These are phyloP conservation scores for Ustilago sp. DNA, from an alignment of 1,284 basidiomycete species.

Conservation along the genomic window DNA sequence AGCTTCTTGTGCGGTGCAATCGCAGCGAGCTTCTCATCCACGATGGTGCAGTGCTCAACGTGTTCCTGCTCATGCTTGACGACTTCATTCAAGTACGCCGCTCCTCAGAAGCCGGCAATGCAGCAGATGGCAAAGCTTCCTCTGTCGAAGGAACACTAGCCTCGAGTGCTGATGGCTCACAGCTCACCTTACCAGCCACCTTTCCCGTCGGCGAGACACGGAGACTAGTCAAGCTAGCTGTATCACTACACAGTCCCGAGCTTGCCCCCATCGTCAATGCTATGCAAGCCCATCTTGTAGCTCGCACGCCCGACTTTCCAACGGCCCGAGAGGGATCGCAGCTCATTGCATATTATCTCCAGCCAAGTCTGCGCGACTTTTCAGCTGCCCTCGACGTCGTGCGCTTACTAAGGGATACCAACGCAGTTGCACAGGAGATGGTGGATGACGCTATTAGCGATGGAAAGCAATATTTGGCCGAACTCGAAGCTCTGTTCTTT, in stretches of 20 bases:
- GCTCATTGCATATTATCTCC: conserved; percentile 41
- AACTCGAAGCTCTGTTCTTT: conserved; percentile 10
- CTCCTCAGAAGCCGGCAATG: background rate
- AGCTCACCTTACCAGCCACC: conserved; percentile 17
- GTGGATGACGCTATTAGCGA: conserved; percentile 34
- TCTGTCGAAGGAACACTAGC: background rate
- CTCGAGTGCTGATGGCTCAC: background rate
- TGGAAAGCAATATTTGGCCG: conserved; percentile 23
- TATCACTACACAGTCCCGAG: conserved; percentile 26
- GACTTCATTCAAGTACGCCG: conserved; percentile 32
- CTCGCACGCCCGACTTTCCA: conserved; percentile 33
- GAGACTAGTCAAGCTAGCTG: conserved; percentile 26
- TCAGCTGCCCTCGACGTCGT: conserved; percentile 40
- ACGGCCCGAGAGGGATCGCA: conserved; percentile 39
- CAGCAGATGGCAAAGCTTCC: background rate
- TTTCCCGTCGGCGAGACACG: conserved; percentile 41
- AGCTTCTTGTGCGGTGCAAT: conserved; percentile 25
- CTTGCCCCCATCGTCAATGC: conserved; percentile 34
- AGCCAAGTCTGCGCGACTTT: conserved; percentile 39
- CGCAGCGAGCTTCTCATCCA: conserved; percentile 26
- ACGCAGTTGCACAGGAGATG: conserved; percentile 31
- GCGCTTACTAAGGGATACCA: conserved; percentile 35
- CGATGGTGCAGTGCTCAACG: conserved; percentile 25
- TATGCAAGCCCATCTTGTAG: conserved; percentile 31
- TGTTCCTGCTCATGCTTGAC: conserved; percentile 42